Base-by-base conservation (phyloP, 768 basidiomycete genomes). In the Mycena venus region DNA sequence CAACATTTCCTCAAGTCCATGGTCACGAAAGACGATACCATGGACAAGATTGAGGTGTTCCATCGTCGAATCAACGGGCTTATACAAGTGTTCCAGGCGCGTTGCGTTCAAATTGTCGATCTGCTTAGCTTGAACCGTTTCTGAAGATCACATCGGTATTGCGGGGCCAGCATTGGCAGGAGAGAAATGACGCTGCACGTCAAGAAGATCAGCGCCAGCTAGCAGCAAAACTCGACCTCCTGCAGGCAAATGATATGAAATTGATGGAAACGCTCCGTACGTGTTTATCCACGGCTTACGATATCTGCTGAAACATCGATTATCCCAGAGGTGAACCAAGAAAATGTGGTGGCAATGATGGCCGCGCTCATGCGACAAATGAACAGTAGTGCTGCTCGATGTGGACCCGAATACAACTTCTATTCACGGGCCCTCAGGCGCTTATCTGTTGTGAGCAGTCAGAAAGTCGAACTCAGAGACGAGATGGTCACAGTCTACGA, bases 401-500 rank as follows among this genome's bases (percentile, higher is more conserved):
- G 10, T 5, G 49, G 49, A 1, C 49, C 49, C 2, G 49, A 51
- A 51, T 51, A 51, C 11, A 27, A 51, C 23, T 62, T 62, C 27
- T 42, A 31, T 42, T 25, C 60, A 8, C 60, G 29, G 9, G 3
- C 60, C 1, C 40, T 62, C 3, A 10, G 23, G 23, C 38, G 25
- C 38, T 17, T 62, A 25, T 25, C 60, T 1, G 15, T 27, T 17
- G 11, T 27, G 60, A 44, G 38, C 40, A 40, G 60, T 10, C 60
- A 58, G 14, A 36, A 17, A 5, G 4, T 68, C 29, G 17, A 55
- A 25, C 8, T 62, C 15, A 66, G 76, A 19, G 38, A 40, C 25
- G 73, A 72, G 74, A 75, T 60, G 55, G 56, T 75, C 31, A 58
- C 72, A 4, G 21, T 38, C 14, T 64, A 88, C 83, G 67, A 86